Conservation (phyloP, 139 green algal genomes). For the Eudorina sp. region DNA sequence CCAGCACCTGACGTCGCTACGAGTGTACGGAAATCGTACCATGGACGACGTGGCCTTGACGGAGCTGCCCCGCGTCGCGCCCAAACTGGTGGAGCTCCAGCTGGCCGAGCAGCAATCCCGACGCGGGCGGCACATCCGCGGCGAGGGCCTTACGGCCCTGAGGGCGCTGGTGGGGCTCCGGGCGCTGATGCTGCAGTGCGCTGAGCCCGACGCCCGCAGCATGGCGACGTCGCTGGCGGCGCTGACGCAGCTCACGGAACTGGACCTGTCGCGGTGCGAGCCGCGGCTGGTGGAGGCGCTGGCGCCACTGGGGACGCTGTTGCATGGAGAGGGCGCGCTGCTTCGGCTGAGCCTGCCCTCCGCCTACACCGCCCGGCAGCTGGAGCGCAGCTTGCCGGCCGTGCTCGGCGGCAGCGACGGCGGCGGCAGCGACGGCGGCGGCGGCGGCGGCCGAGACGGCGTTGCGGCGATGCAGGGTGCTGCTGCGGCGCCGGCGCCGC, state of each 20-base stretch:
- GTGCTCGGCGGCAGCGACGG: neutral
- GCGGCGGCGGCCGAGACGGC: neutral
- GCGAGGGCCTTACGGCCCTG: slow-evolving; percentile 3
- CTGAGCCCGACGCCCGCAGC: neutral
- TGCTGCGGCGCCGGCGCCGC: neutral
- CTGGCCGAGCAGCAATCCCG: neutral
- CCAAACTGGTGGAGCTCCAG: neutral
- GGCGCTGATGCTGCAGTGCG: neutral
- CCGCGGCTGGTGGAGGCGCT: neutral
- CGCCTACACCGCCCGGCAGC: neutral
- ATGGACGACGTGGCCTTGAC: slow-evolving; percentile 10
- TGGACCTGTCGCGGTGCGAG: slow-evolving; percentile 18
- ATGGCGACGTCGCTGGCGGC: slow-evolving; percentile 5
- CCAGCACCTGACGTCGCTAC: neutral
- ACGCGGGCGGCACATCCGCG: slow-evolving; percentile 7
- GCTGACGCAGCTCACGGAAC: slow-evolving; percentile 18
- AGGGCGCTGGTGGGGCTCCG: neutral
- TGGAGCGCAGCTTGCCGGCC: neutral
- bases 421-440: neutral
- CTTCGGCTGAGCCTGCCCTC: neutral
- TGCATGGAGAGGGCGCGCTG: neutral
- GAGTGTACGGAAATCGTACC: neutral
- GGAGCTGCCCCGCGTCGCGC: neutral
- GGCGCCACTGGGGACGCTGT: neutral
- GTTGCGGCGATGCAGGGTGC: too few species aligned